Base-by-base conservation (phyloP, 768 basidiomycete genomes). In the Boletellus ananas region DNA sequence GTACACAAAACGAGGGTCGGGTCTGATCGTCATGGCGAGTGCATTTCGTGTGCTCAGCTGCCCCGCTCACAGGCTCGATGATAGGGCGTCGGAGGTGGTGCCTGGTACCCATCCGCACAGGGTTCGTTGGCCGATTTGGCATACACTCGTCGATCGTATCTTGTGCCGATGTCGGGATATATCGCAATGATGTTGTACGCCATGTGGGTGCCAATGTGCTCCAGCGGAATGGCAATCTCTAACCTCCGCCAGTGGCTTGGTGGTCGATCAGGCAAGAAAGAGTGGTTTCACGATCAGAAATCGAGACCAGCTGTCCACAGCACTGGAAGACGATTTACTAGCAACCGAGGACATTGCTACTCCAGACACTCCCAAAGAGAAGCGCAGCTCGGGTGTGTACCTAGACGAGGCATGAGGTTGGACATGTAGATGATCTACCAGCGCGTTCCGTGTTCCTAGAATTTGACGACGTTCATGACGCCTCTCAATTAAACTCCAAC, bases 41-140 rank as follows among this genome's bases (percentile, higher is more conserved):
- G 8, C n/a, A 25, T 20, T 34, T 18, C 21, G 20, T 3, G 13
- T 54, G 37, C 31, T 47, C 14, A 10, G 36, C 13, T 38, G 8
- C 6, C 7, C 11, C 29, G 37, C 39, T 52, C 25, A 56, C 34
- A 27, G 37, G 25, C 1, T 44, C 29, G 39, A 27, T n/a, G 20
- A 8, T 20, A 77, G 75, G 77, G 80, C 44, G 80, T 83, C 39
- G 81, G 79, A 47, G 81, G 81, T 40, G 83, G 82, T 31, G 83
- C 81, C n/a, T 84, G 80, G 83, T 84, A 79, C 63, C 82, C 83
- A 2, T 71, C 80, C 11, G 80, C 81, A 6, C 81, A 84, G 55
- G 83, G 74, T 16, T 70, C 72, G 14, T 65, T 84, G 38, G 81
- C 79, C 5, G 79, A 83, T 59, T 61, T 59, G 49, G 45, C 73